Evolutionary conservation across 495 filamentous ascomycete species (phyloP), one percentile per base, ranked within the genome.

Genomic region (Annulohypoxylon moriforme): DNA sequence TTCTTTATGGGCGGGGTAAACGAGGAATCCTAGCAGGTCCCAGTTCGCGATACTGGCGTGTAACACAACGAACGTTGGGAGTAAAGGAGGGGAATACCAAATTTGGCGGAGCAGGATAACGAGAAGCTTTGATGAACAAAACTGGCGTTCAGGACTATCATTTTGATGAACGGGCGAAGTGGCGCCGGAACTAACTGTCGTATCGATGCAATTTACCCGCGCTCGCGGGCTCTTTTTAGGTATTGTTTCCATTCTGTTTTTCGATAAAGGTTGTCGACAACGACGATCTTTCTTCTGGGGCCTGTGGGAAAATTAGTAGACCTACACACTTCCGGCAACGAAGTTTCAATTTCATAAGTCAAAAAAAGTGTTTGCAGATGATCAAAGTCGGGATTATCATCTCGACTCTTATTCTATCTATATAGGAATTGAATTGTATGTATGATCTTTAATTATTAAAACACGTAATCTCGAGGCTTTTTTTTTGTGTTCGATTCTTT

Each of bases 1-100:
- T 71, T 73, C 44, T 61, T 78, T 59, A 87, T 85, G 82, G 81
- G 73, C 60, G 83, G 82, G 65, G 78, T 85, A 49, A 79, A 77
- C 46, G 85, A 87, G 77, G 81, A 85, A 68, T 76, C 34, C 36
- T 44, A 29, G 25, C n/a, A 46, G 47, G n/a, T 56, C 36, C 24
- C 36, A 49, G 46, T 53, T 68, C 34, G 50, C 33, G 44, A 50
- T 36, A 52, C 36, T 47, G 49, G 47, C 38, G 36, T 50, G 46
- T 50, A 53, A 53, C 29, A 66, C 33, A 66, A 62, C 33, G 56
- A 49, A 60, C 36, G 49, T 55, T 56, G 52, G 52, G 36, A 50
- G 47, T 55, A 34, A 40, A 49, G 22, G 50, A 27, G 44, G 44
- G 55, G 36, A 31, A 60, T 69, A 69, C 66, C 71, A 62, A 50